Evolutionary conservation across 805 yeast genomes (phyloP), one percentile per base, ranked within the genome.

Genomic region (Cyberlindnera amylophila): DNA sequence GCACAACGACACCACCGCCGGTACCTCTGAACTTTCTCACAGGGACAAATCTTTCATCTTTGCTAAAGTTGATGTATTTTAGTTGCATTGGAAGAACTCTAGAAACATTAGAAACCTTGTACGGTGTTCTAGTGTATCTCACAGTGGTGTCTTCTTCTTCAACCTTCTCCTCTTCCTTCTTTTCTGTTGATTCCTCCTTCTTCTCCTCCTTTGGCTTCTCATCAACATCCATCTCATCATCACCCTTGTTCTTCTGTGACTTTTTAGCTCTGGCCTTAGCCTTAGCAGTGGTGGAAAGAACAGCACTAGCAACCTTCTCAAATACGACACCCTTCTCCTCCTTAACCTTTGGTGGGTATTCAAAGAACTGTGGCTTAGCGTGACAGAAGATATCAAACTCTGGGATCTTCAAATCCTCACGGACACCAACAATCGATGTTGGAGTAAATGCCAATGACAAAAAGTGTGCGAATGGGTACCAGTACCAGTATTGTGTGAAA

Each of bases 401-500:
- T 24, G 99, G 98, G 47, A 87, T 82, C 62, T 82, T 82, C 63
- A 91, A 74, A 63, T 90, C 96, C 47, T 77, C 83, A 44, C 82
- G 80, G 11, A 93, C 86, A 51, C 96, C 96, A 52, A 87, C 80
- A 16, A 91, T 76, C 6, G 95, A 79, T 2, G 98, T 93, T 40
- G 99, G 96, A 8, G 93, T 77, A 66, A 90, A 90, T 28, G 97
- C 87, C 52, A 93, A 75, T 15, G 95, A 82, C 56, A 93, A 69
- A 70, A 93, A 93, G 66, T 93, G 98, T 1, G 97, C 79, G 45
- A 90, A 74, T 46, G 99, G 99, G 79, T 82, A 93, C 99, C 99
- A 93, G 66, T 89, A 87, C 99, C 99, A 93, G 61, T 86, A 86
- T 69, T 93, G 99, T 10, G 85, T 70, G 61, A 93, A 93, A 46